phyloP scores from a whole-genome alignment of 2,329 filamentous ascomycete species.

The Chalaropsis ovoidea region DNA sequence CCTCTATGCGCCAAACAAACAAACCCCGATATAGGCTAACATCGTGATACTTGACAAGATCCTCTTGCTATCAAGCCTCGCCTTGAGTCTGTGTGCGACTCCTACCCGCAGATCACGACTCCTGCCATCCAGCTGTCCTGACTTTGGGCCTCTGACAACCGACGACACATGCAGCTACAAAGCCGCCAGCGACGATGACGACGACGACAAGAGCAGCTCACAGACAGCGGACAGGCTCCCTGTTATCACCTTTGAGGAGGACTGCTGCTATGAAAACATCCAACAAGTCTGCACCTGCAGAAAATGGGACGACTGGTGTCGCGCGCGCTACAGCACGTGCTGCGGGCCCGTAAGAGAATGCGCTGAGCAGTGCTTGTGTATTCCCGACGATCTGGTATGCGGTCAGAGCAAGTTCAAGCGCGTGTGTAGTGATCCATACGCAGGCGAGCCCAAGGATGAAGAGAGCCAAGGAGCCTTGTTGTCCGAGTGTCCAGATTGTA shows the following conservation, averaged over 20 bases:
- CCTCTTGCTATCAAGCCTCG: background rate
- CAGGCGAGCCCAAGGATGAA: background rate
- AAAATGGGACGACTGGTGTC: slow-evolving; percentile 19
- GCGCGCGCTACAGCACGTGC: slow-evolving; percentile 17
- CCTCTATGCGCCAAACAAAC: background rate
- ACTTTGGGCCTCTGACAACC: background rate
- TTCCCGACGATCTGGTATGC: slow-evolving; percentile 18
- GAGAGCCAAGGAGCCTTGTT: background rate
- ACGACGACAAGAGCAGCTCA: background rate
- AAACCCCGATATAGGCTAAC: background rate
- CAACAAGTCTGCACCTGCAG: slow-evolving; percentile 18
- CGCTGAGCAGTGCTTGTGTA: slow-evolving; percentile 20
- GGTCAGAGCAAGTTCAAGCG: slow-evolving; percentile 11
- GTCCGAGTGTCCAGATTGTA: background rate
- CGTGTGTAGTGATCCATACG: slow-evolving; percentile 7
- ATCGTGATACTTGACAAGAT: background rate
- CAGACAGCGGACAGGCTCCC: background rate
- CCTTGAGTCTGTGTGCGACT: background rate
- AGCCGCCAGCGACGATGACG: background rate
- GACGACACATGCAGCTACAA: background rate
- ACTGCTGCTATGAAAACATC: slow-evolving; percentile 19
- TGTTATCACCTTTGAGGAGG: background rate
- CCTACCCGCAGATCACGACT: background rate
- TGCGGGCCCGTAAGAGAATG: slow-evolving; percentile 19
- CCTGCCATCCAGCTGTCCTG: background rate